Evolutionary conservation across 371 early-diverging fungal genomes (phyloP), one percentile per base, ranked within the genome.

Genomic region (Mucor saturninus): DNA sequence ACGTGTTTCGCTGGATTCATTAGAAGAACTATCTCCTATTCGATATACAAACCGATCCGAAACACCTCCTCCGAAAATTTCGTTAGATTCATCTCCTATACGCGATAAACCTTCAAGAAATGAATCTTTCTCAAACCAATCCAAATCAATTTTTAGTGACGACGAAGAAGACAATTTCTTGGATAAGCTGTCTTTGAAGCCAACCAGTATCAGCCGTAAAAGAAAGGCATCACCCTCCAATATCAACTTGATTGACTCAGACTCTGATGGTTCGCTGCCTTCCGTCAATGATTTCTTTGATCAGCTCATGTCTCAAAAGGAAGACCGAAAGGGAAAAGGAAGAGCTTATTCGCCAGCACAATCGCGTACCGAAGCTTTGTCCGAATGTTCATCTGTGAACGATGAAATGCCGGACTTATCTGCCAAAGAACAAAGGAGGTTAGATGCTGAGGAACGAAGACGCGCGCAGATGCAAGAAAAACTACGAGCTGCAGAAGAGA

Each of bases 271-370:
- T 38, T 57, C 31, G n/a, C 48, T 48, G 30, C 65, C 54, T 8
- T 53, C 67, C 5, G 8, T 31, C 4, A 30, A 58, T 29, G 57
- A 60, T 5, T 69, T 69, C 26, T 61, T 69, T 31, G 51, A 58
- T n/a, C 39, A 69, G 3, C 38, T 69, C 4, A 29, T 69, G 29
- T 15, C 43, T 14, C 39, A 60, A 38, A 56, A 60, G 46, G 10
- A 9, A 8, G 53, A 56, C 11, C 29, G 62, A 40, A 57, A 67
- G 13, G 57, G 55, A 14, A 57, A 62, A 42, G 26, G 38, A 28
- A 31, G 32, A 54, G 62, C 56, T 10, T 30, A 35, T 46, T 42
- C 40, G 2, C 5, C 31, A 29, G 35, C 38, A 30, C 31, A 15
- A 10, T 21, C 21, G 21, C 21, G 21, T 1, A 50, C 2, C 5